These are phyloP conservation scores for Pterocarpus santalinus DNA, from an alignment of 306 rosid genomes.

Conservation along the genomic window DNA sequence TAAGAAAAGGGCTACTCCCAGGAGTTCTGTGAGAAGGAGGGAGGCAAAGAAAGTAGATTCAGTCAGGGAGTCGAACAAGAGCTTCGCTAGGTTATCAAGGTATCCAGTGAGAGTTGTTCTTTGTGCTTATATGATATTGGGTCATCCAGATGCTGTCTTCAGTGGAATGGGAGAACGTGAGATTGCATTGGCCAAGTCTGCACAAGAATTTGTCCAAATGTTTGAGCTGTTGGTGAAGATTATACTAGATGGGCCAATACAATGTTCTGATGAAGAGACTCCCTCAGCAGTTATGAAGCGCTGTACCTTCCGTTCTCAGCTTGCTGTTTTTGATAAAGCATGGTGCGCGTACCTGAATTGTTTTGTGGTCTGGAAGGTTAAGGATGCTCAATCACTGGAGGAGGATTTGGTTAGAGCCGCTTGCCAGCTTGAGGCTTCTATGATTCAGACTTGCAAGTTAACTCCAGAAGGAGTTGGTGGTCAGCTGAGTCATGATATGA, in stretches of 20 bases:
- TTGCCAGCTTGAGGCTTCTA: constrained; percentile 95
- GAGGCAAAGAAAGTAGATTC: constrained; percentile 57
- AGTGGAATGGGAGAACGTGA: constrained; percentile 85
- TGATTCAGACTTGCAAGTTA: constrained; percentile 93
- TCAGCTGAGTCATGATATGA: constrained; percentile 85
- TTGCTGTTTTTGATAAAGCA: constrained; percentile 85
- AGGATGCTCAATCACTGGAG: constrained; percentile 86
- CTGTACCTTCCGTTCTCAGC: constrained; percentile 85
- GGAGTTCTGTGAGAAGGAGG: constrained; percentile 63
- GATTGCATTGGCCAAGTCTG: constrained; percentile 77
- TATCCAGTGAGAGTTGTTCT: constrained; percentile 86
- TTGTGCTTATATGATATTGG: constrained; percentile 88
- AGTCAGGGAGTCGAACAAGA: constrained; percentile 51
- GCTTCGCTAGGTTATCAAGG: constrained; percentile 65
- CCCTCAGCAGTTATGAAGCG: constrained; percentile 57
- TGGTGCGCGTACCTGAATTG: constrained; percentile 94
- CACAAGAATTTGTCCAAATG: constrained; percentile 74
- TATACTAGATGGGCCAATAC: constrained; percentile 75
- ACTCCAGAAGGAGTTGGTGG: constrained; percentile 68
- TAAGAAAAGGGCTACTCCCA: constrained; percentile 72
- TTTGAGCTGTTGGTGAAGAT: constrained; percentile 76
- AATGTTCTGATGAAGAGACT: constrained; percentile 68
- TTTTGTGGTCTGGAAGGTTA: constrained; percentile 92
- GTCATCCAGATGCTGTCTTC: constrained; percentile 90
- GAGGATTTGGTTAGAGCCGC: constrained; percentile 98